These are phyloP conservation scores for Chaetoceros muelleri DNA, from an alignment of 108 stramenopile species.

Conservation along the genomic window DNA sequence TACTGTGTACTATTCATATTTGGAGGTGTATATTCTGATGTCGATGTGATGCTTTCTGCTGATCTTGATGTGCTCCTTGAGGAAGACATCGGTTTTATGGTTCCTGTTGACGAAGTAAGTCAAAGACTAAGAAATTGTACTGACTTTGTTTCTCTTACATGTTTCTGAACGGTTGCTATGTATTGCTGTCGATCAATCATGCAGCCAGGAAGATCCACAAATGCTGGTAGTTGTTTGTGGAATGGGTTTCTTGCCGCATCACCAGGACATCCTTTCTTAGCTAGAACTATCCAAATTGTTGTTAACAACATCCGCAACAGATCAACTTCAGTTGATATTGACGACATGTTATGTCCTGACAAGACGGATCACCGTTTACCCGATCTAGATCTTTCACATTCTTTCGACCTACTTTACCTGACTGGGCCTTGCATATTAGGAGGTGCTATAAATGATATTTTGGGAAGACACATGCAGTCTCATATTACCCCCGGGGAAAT, in stretches of 20 bases:
- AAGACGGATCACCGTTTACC: slow-evolving; percentile 5
- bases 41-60: slow-evolving; percentile 74
- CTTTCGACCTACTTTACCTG: slow-evolving; percentile 45
- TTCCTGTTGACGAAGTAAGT: slow-evolving; percentile 58
- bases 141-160: too few relatives aligned
- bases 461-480: slow-evolving; percentile 33
- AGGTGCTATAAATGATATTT: slow-evolving; percentile 30
- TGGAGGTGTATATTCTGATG: slow-evolving; percentile 78
- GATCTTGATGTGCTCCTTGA: slow-evolving; percentile 64
- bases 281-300: slow-evolving; percentile 33
- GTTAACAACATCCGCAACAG: slow-evolving; percentile 64
- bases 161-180: too few relatives aligned
- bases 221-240: slow-evolving; percentile 38
- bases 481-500: slow-evolving; percentile 35
- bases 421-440: slow-evolving; percentile 55
- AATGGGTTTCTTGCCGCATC: slow-evolving; percentile 53
- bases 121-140: too few relatives aligned
- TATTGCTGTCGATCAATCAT: too few relatives aligned
- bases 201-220: neutral
- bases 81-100: slow-evolving; percentile 71
- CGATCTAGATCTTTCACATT: slow-evolving; percentile 26
- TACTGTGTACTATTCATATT: slow-evolving; percentile 74
- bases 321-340: slow-evolving; percentile 54
- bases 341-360: slow-evolving; percentile 46
- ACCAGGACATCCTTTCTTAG: slow-evolving; percentile 49